Base-by-base conservation (phyloP, 2,329 filamentous ascomycete genomes). In the Daldinia sp. region DNA sequence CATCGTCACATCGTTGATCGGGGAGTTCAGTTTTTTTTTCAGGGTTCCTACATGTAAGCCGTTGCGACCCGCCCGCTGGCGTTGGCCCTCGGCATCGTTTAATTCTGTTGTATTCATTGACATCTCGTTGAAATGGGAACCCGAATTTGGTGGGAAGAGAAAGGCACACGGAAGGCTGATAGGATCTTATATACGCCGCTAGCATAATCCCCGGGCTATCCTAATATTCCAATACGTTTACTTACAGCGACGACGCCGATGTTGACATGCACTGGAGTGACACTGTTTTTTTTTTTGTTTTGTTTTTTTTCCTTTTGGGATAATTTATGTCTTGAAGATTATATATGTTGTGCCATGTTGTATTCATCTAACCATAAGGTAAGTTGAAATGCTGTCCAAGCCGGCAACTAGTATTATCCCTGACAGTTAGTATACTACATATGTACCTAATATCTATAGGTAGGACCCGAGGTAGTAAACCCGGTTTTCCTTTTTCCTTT, bases 41-140 rank as follows among this genome's bases (percentile, higher is more conserved):
- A 70, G 68, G 74, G 74, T 71, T 71, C 74, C 73, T 72, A 49
- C 64, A 67, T 68, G 59, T 70, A 68, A 45, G 63, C 61, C 56
- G 13, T 43, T 37, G 30, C 37, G 56, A 49, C 32, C 23, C 47
- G 45, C 30, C 43, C 11, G 19, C 30, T 3, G 57, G 39, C 34
- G 54, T 32, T 25, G 45, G 6, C 11, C 30, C 49, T 59, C 47
- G 37, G 66, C 63, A 63, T 69, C 43, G 61, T 56, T 45, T 68
- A 23, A 37, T 50, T 64, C 61, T n/a, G n/a, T 66, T 70, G 61
- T 66, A 67, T 63, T 59, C 39, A 53, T 66, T 62, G 49, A 49
- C 39, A 21, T 13, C 23, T n/a, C n/a, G n/a, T n/a, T 56, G 61
- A 58, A 58, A 53, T 51, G 58, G 57, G 66, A 63, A 68, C 51